Evolutionary conservation across 2,329 filamentous ascomycete genomes (phyloP), one percentile per base, ranked within the genome.

Genomic region (Phyllosticta paracitricarpa): DNA sequence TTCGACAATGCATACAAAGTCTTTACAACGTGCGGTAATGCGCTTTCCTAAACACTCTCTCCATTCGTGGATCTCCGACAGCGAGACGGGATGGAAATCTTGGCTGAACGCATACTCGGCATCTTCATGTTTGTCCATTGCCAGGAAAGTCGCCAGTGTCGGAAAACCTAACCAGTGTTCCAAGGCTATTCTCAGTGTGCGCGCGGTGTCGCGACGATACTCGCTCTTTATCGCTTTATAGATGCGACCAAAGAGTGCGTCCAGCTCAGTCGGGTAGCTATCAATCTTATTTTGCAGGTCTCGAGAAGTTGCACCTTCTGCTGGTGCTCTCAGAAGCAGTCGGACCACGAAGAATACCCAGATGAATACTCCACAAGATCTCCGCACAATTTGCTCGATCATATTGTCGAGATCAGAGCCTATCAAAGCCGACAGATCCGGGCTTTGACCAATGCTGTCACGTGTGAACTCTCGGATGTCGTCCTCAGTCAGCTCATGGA

Each of bases 391-490:
- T 1, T 65, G 54, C 0, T 22, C 0, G 2, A 66, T 33, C 1
- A 67, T 12, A 1, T 62, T 35, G 0, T 26, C 14, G 26, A 59
- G 56, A 9, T 10, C 30, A 0, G 40, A 10, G 2, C 30, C 8
- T 33, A 3, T 6, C 51, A 55, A 40, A 2, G 17, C 53, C 22
- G 10, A 1, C 8, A 61, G 53, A 26, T 40, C 19, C 5, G 22
- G n/a, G 35, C 51, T 35, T 8, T 55, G 4, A 6, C 33, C 53
- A 8, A 65, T 48, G 5, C 58, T 62, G 9, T 64, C 57, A 2
- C 57, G 25, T 1, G 61, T 51, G 54, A 64, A 66, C 1, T 19
- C 22, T 2, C 19, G 7, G 7, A 67, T 68, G n/a, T 67, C 66
- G 0, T 62, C 26, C 2, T 19, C 4, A 10, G 63, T 67, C 1